Conservation (phyloP, 2,329 filamentous ascomycete species). For the Penicillium aurantiogriseum region DNA sequence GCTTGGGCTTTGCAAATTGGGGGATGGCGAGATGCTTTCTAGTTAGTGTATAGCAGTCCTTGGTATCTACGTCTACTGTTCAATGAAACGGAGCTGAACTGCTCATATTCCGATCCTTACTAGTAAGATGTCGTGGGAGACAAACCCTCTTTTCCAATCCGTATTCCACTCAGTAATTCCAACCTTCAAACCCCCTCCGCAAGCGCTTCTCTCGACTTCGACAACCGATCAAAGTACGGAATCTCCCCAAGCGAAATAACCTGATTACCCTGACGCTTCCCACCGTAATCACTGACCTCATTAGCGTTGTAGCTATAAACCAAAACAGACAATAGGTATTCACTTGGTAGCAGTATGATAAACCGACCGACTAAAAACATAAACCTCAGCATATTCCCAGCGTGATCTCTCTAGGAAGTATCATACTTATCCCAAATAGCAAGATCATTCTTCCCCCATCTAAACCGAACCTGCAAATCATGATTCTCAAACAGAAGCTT, state of each 20-base stretch:
- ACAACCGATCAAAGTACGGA: background rate
- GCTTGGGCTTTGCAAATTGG: background rate
- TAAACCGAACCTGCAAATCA: background rate
- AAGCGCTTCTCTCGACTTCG: background rate
- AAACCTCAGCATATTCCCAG: background rate
- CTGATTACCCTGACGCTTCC: background rate
- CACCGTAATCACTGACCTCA: background rate
- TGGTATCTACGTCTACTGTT: constrained; percentile 8
- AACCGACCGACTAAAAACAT: background rate
- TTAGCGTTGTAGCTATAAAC: background rate
- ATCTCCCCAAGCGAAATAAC: background rate
- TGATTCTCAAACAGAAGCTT: background rate
- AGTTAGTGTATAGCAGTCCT: constrained; percentile 17
- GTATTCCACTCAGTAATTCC: background rate
- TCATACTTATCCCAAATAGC: background rate
- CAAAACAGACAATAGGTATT: background rate
- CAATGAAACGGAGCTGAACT: constrained; percentile 9
- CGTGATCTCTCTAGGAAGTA: background rate
- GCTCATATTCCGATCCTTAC: background rate
- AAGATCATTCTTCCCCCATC: background rate
- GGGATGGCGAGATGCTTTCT: constrained; percentile 2
- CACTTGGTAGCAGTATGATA: background rate
- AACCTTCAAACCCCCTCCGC: background rate
- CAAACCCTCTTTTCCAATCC: background rate
- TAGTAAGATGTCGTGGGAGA: background rate